Evolutionary conservation across 2,329 filamentous ascomycete species (phyloP).

Genomic region (Claviceps quebecensis): DNA sequence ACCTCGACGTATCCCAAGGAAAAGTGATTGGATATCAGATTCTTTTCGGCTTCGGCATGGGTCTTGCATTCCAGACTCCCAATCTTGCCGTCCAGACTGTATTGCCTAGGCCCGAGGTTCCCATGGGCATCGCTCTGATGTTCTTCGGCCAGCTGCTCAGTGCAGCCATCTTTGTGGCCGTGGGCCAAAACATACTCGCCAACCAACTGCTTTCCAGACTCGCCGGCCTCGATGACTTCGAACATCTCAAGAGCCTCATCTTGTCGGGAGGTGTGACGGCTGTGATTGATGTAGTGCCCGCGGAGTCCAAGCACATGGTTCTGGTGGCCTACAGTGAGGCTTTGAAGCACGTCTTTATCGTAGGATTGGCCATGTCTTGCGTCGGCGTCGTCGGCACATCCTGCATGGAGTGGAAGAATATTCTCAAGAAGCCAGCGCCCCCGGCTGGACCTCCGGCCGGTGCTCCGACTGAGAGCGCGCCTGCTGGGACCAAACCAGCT

Average conservation of each 20-base stretch:
- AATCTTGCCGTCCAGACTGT: constrained; percentile 43
- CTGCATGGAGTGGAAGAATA: constrained; percentile 1
- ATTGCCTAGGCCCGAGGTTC: constrained; percentile 35
- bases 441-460: background rate
- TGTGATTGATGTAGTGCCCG: background rate
- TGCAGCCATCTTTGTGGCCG: constrained; percentile 11
- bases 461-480: background rate
- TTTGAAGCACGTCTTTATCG: background rate
- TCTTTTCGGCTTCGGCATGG: constrained; percentile 43
- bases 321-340: background rate
- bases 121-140: constrained; percentile 28
- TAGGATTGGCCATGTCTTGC: background rate
- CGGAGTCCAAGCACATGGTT: background rate
- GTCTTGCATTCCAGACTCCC: constrained; percentile 43
- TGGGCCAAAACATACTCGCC: background rate
- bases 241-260: background rate
- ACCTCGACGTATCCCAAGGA: constrained; percentile 27
- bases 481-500: background rate
- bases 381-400: background rate
- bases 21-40: constrained; percentile 49
- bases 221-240: background rate
- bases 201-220: background rate
- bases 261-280: background rate
- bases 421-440: background rate
- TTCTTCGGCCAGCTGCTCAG: background rate